phyloP scores from a whole-genome alignment of 257 asterid species.

The Nicotiana attenuata region DNA sequence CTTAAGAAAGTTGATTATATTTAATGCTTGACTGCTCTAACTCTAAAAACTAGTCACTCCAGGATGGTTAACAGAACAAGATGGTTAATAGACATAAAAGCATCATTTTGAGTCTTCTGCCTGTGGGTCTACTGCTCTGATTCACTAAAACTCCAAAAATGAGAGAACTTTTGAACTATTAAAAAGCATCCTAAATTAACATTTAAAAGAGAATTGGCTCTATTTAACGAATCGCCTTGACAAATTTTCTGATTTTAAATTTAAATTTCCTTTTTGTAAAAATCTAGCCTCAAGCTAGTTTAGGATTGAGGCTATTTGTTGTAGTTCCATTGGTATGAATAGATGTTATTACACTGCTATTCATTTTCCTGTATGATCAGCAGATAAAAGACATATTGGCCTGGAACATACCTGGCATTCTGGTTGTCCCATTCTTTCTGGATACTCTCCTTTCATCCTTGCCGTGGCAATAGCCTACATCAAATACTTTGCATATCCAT shows the following conservation, averaged over 20 bases:
- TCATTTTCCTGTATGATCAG: background rate
- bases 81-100: background rate
- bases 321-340: background rate
- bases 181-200: background rate
- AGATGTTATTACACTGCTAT: background rate
- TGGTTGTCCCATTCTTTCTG: constrained; percentile 89
- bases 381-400: background rate
- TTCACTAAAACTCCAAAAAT: background rate
- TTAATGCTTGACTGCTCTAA: background rate
- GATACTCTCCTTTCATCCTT: constrained; percentile 88
- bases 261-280: background rate
- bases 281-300: background rate
- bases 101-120: background rate
- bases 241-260: background rate
- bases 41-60: background rate
- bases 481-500: constrained; percentile 12
- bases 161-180: background rate
- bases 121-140: background rate
- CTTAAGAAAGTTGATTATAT: background rate
- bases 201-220: background rate
- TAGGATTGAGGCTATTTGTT: background rate
- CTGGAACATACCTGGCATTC: constrained; percentile 72
- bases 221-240: background rate
- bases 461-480: constrained; percentile 82
- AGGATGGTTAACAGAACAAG: no score